phyloP scores from a whole-genome alignment of 495 filamentous ascomycete genomes.

The Lasiosphaeriaceae sp. region DNA sequence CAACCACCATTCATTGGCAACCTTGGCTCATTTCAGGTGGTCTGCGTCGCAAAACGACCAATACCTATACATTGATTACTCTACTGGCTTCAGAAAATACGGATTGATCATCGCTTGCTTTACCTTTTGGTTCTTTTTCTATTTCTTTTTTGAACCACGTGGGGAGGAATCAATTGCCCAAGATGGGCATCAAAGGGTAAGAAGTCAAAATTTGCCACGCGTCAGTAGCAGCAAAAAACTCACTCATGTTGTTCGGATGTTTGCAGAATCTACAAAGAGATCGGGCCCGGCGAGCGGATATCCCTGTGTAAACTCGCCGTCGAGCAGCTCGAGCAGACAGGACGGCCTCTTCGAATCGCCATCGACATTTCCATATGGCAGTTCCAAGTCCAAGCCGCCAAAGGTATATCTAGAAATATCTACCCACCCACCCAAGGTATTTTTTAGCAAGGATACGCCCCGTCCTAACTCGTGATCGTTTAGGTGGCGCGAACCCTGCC shows the following conservation, averaged over 20 bases:
- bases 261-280: slow-evolving; percentile 78
- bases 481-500: slow-evolving; percentile 84
- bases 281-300: slow-evolving; percentile 74
- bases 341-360: slow-evolving; percentile 76
- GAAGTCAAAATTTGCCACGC: slow-evolving; percentile 6
- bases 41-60: not conserved
- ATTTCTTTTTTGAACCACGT: not conserved
- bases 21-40: too few relatives aligned
- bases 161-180: not conserved
- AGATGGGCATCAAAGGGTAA: slow-evolving; percentile 63
- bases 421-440: too few relatives aligned
- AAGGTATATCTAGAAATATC: slow-evolving; percentile 51
- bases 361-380: slow-evolving; percentile 98
- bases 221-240: not conserved
- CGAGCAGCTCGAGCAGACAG: slow-evolving; percentile 63
- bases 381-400: slow-evolving; percentile 83
- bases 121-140: not conserved
- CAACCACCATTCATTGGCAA: too few relatives aligned
- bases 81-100: not conserved
- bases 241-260: not conserved
- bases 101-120: not conserved
- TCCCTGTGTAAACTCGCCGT: slow-evolving; percentile 81
- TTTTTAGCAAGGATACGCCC: not conserved
- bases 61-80: not conserved
- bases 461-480: not conserved